Percentiles rank a stretch among this genome's conserved stretches.
Conservation (phyloP, 2,329 filamentous ascomycete genomes). For the Stenocarpella maydis region DNA sequence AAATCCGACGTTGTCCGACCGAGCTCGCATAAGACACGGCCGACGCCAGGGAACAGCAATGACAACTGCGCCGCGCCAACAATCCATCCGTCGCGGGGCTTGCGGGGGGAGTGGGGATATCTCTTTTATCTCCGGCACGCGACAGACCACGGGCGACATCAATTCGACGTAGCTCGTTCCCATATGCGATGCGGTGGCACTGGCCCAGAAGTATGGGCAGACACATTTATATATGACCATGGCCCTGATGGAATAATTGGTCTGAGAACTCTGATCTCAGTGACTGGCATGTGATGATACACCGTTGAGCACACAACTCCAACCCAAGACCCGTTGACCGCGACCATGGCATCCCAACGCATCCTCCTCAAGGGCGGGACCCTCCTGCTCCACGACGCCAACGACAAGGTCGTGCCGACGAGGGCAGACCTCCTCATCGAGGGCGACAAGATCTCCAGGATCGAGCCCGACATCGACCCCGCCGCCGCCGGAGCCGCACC, state of each 20-base stretch:
- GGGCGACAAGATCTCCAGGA: slow-evolving; percentile 18
- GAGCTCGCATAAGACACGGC: neutral
- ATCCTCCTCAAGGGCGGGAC: slow-evolving; percentile 31
- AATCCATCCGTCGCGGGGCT: neutral
- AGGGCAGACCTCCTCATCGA: slow-evolving; percentile 31
- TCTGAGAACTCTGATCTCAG: neutral
- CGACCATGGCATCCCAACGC: slow-evolving; percentile 18
- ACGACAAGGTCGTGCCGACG: slow-evolving; percentile 24
- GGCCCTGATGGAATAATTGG: neutral
- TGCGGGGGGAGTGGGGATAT: neutral
- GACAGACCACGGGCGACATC: neutral
- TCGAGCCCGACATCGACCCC: slow-evolving; percentile 8
- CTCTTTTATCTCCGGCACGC: neutral
- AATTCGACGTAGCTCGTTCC: neutral
- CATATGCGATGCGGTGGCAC: neutral
- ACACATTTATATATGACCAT: neutral
- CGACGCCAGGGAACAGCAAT: neutral
- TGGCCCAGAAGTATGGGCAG: neutral
- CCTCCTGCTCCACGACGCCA: slow-evolving; percentile 28
- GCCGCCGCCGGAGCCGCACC: neutral
- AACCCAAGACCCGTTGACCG: neutral
- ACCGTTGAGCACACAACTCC: neutral
- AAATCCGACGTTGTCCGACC: slow-evolving; percentile 14
- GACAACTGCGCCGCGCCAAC: neutral
- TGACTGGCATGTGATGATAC: neutral